Base-by-base conservation (phyloP, 1,284 basidiomycete species). In the Moesziomyces globuligerus region DNA sequence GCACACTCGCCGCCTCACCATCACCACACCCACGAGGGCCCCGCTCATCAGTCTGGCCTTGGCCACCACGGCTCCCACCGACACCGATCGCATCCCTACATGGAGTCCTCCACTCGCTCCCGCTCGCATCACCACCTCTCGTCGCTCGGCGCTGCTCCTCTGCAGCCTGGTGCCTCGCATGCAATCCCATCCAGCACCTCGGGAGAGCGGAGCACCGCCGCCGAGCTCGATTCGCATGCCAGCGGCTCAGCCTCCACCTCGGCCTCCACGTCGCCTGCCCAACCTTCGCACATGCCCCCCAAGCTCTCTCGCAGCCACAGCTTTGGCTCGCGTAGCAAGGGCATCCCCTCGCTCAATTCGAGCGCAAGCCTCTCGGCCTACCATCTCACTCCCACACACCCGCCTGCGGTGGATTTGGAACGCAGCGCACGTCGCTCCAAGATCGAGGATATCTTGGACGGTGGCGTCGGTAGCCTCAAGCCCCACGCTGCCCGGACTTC, bases 61-160 rank as follows among this genome's bases (percentile, higher is more conserved):
- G 78, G 76, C 23, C 80, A 81, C 60, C 79, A 81, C 54, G 73
- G 76, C 24, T 72, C 75, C 17, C 72, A 80, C 51, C 74, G 80
- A 18, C 75, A 79, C 62, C 77, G 80, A 26, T 65, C 74, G 36
- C 80, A 81, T 29, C 80, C 80, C 18, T 81, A 81, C 56, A 62
- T 61, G 55, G 60, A 55, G 36, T 55, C 64, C 7, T 60, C 56
- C 25, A 54, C 55, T 24, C 72, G 74, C 45, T 76, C 79, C 34
- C 69, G 72, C 21, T 78, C 79, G 39, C 79, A 81, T 40, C 76
- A 75, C 44, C 79, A 79, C 48, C 71, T 79, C 8, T 71, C 74
- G 15, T 74, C 76, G 29, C 72, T 81, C 34, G 71, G 60, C 15
- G 65, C 64, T 54, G 48, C 69, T 10, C 52, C 60, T 15, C 37